A percentile compares a stretch with the other conserved stretches of the same genome.
Evolutionary conservation across 441 rosid species (phyloP).

Genomic region (Eutrema salsugineum): DNA sequence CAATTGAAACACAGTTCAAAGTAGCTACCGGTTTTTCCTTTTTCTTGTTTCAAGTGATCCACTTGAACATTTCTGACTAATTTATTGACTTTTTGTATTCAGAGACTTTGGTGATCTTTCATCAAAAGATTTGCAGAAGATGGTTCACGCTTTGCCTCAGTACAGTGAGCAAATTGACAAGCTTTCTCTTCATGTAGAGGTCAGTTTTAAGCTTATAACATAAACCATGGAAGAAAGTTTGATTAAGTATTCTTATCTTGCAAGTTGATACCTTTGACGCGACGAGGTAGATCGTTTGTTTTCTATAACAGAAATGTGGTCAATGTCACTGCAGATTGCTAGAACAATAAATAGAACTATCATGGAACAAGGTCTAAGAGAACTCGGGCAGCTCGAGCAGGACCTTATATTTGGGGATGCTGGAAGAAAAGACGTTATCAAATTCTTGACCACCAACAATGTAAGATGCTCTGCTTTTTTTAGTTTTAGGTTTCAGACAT

Average conservation of each 20-base stretch:
- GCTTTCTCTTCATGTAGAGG: constrained; percentile 98
- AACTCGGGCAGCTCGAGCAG: constrained; percentile 94
- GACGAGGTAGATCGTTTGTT: not conserved
- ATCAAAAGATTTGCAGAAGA: constrained; percentile 86
- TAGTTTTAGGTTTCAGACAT: not conserved
- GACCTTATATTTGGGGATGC: constrained; percentile 99
- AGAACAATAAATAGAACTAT: constrained; percentile 80
- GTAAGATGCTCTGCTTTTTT: constrained; percentile 35
- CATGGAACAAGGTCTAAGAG: constrained; percentile 73
- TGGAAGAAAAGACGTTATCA: constrained; percentile 80
- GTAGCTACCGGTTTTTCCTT: constrained; percentile 37
- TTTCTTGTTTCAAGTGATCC: not conserved
- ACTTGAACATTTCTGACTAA: not conserved
- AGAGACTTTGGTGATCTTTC: constrained; percentile 88
- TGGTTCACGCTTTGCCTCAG: constrained; percentile 98
- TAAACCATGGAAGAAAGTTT: constrained; percentile 1
- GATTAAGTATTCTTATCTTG: not conserved
- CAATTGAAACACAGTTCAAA: constrained; percentile 84
- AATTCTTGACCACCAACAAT: constrained; percentile 60
- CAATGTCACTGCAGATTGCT: constrained; percentile 59
- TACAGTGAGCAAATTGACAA: constrained; percentile 97
- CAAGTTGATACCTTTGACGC: not conserved
- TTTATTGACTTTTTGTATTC: not conserved
- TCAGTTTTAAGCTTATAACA: constrained; percentile 34
- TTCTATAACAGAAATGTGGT: not conserved